Evolutionary conservation across 2,329 filamentous ascomycete genomes (phyloP), one percentile per base, ranked within the genome.

Genomic region (Ascochyta viciae-villosae): DNA sequence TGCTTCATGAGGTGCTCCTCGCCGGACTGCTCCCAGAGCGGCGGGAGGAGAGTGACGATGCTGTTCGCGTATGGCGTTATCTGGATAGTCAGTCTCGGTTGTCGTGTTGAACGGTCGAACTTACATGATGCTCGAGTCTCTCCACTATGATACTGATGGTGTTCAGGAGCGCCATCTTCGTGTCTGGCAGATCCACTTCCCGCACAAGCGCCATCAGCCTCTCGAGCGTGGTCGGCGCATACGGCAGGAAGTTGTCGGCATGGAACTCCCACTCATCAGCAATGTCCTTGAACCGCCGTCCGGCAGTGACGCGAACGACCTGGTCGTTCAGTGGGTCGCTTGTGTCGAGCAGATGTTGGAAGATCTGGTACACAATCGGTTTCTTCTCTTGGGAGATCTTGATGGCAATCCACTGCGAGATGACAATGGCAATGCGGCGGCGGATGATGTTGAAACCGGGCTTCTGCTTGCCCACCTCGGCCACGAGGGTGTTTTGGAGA

Each of bases 1-100:
- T 97, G 93, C 76, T 98, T 98, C 82, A 97, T 90, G 74, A 98
- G 86, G 76, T 92, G 91, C 68, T 95, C 91, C 57, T 96, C 89
- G 0, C 89, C 91, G 3, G 91, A 92, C 47, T 88, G 86, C 57
- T 91, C 88, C 95, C 95, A 99, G 0, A 98, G 82, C 4, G 83
- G 82, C 0, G 94, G 93, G 6, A 98, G 82, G 12, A 92, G 84
- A 1, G 85, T 82, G 75, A 99, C 89, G 57, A 99, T 90, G 57
- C 89, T 86, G 66, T 96, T 91, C 5, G 91, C 91, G 58, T 84
- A 87, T 1, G 84, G 84, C 3, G 81, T 79, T 55, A 88, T 86
- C 80, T 84, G 29, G 16, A 12, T 3, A 31, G 53, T 67, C 19
- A 69, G 64, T 10, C 13, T 13, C 1, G 15, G 12, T 2, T 2